Percentiles rank a stretch among this genome's conserved stretches.
phyloP scores from a whole-genome alignment of 768 basidiomycete genomes.

The Sistotremastrum suecicum region DNA sequence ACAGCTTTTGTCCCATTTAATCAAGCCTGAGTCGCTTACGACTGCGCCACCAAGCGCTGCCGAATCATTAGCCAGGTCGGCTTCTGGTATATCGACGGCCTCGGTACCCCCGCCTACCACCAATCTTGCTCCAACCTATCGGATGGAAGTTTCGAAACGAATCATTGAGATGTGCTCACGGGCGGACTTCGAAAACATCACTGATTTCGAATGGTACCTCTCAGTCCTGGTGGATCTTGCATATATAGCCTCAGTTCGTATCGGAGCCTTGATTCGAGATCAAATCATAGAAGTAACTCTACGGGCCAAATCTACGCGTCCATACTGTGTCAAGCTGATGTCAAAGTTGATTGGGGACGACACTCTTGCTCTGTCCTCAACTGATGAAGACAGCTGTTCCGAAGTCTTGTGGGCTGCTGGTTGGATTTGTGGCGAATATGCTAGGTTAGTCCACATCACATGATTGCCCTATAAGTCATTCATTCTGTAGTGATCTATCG shows the following conservation, averaged over 20 bases:
- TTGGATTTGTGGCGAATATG: conserved; percentile 94
- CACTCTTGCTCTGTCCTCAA: conserved; percentile 48
- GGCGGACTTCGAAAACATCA: conserved; percentile 72
- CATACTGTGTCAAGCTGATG: conserved; percentile 76
- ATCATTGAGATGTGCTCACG: conserved; percentile 81
- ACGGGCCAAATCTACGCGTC: conserved; percentile 60
- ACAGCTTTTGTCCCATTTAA: conserved; percentile 78
- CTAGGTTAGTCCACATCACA: conserved; percentile 43
- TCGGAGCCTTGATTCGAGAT: conserved; percentile 66
- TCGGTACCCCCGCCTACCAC: conserved; percentile 31
- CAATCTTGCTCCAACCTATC: conserved; percentile 70
- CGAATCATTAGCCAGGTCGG: conserved; percentile 27
- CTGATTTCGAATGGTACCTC: conserved; percentile 96
- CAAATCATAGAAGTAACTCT: conserved; percentile 80
- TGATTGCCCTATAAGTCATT: background rate
- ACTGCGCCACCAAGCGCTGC: conserved; percentile 42
- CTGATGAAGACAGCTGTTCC: conserved; percentile 59
- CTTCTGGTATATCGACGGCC: conserved; percentile 23
- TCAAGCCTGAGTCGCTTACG: conserved; percentile 37
- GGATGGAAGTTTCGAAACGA: conserved; percentile 64
- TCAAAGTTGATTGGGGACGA: conserved; percentile 71
- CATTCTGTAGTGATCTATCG: conserved; percentile 45
- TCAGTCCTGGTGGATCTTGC: conserved; percentile 88
- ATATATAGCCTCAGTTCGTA: conserved; percentile 68
- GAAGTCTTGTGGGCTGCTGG: conserved; percentile 90